A percentile compares a stretch with the other conserved stretches of the same genome.
Conservation (phyloP, 2,329 filamentous ascomycete species). For the Hymenoscyphus infarciens region DNA sequence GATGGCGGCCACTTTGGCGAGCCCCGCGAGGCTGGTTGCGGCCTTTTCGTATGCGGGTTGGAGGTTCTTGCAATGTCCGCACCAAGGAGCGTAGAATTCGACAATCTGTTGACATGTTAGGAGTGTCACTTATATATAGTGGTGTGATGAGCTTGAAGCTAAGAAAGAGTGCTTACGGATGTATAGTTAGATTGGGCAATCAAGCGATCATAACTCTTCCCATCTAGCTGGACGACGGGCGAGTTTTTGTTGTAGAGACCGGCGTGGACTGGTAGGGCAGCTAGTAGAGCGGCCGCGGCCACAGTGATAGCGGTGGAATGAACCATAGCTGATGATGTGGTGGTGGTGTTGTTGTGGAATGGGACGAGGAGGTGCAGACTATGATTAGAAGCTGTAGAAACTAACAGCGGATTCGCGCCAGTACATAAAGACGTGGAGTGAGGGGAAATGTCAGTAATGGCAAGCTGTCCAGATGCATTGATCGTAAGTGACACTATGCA, state of each 20-base stretch:
- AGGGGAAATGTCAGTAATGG: not conserved
- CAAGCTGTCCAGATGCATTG: conserved; percentile 1
- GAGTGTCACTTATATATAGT: not conserved
- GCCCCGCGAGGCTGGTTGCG: conserved; percentile 80
- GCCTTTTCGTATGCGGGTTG: conserved; percentile 95
- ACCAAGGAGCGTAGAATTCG: conserved; percentile 97
- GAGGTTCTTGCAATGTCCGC: conserved; percentile 93
- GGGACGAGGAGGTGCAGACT: not conserved
- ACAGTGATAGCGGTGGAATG: conserved; percentile 48
- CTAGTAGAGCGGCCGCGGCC: conserved; percentile 58
- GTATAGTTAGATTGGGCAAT: conserved; percentile 90
- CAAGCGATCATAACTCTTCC: conserved; percentile 73
- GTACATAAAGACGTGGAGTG: not conserved
- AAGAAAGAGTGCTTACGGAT: conserved; percentile 57
- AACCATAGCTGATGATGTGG: conserved; percentile 43
- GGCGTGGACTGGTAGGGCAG: conserved; percentile 62
- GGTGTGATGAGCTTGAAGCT: not conserved
- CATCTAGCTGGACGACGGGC: conserved; percentile 77
- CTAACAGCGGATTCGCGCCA: not conserved
- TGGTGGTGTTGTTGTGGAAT: not conserved
- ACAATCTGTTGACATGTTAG: conserved; percentile 46
- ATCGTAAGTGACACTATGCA: not conserved
- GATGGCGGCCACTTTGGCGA: conserved; percentile 90
- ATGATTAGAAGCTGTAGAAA: not conserved
- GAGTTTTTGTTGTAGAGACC: conserved; percentile 83